Percentiles rank a stretch among this genome's conserved stretches.
Evolutionary conservation across 73 alveolate species (phyloP).

Genomic region (Paramecium tetraurelia): DNA sequence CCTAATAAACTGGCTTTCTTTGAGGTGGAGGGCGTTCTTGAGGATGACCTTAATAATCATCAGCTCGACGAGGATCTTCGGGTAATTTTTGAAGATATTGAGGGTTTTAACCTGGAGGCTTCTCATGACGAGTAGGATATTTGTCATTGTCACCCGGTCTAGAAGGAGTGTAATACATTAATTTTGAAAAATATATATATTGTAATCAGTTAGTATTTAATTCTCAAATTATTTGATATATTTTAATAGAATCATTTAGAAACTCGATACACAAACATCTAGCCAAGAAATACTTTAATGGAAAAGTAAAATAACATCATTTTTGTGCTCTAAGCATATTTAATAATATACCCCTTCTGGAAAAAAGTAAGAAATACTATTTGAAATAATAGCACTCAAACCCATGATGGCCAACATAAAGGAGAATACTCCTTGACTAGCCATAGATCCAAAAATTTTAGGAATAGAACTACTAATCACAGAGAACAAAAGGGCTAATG

Average conservation of each 20-base stretch:
- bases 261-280: neutral
- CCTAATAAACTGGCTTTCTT: neutral
- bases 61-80: neutral
- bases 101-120: neutral
- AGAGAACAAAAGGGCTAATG: neutral
- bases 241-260: neutral
- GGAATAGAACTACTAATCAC: neutral
- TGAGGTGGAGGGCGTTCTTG: neutral
- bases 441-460: neutral
- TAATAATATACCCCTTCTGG: neutral
- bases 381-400: neutral
- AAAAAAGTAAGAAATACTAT: neutral
- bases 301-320: neutral
- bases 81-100: neutral
- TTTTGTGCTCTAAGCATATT: neutral
- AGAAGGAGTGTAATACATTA: neutral
- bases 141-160: neutral
- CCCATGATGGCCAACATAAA: neutral
- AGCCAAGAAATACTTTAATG: neutral
- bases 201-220: constrained; percentile 3
- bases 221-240: neutral
- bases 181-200: neutral
- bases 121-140: neutral
- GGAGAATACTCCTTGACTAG: neutral
- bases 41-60: neutral